Evolutionary conservation across 2,329 filamentous ascomycete species (phyloP).

Genomic region (Laburnicola sp.): DNA sequence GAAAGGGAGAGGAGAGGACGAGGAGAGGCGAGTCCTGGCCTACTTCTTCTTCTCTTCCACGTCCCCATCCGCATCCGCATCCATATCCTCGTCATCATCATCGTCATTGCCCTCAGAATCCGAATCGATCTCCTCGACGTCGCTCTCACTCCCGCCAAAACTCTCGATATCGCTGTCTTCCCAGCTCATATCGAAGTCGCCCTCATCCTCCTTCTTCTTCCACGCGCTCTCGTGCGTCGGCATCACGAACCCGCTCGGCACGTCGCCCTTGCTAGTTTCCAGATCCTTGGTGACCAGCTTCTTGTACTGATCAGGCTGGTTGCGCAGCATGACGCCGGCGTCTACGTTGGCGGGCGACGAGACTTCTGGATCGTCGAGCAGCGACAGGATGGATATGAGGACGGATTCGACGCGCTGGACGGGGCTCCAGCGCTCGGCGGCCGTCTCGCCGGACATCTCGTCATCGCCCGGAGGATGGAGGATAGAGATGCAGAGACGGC

Average conservation of each 20-base stretch:
- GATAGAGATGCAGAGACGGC: conserved; percentile 93
- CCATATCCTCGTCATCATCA: no score
- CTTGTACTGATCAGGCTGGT: conserved; percentile 71
- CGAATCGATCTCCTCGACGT: conserved; percentile 60
- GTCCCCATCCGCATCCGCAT: no score
- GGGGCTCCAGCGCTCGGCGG: conserved; percentile 91
- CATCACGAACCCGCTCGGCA: conserved; percentile 79
- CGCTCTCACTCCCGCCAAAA: conserved; percentile 69
- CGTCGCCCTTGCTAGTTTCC: conserved; percentile 73
- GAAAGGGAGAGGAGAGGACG: not conserved
- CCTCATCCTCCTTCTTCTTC: conserved; percentile 64
- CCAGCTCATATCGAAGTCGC: conserved; percentile 59
- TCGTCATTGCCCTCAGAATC: conserved; percentile 60
- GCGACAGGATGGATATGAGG: conserved; percentile 84
- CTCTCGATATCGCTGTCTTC: conserved; percentile 61
- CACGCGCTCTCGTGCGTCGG: conserved; percentile 70
- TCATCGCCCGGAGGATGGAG: conserved; percentile 91
- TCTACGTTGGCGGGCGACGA: conserved; percentile 94
- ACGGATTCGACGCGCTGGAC: conserved; percentile 94
- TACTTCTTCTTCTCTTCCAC: conserved; percentile 21
- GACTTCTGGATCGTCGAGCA: conserved; percentile 92
- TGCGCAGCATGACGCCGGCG: conserved; percentile 82
- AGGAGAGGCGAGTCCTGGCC: conserved; percentile 22
- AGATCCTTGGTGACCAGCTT: conserved; percentile 69
- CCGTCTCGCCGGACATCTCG: conserved; percentile 84